Evolutionary conservation across 2,329 filamentous ascomycete species (phyloP).

Genomic region (Phaeoacremonium minimum): DNA sequence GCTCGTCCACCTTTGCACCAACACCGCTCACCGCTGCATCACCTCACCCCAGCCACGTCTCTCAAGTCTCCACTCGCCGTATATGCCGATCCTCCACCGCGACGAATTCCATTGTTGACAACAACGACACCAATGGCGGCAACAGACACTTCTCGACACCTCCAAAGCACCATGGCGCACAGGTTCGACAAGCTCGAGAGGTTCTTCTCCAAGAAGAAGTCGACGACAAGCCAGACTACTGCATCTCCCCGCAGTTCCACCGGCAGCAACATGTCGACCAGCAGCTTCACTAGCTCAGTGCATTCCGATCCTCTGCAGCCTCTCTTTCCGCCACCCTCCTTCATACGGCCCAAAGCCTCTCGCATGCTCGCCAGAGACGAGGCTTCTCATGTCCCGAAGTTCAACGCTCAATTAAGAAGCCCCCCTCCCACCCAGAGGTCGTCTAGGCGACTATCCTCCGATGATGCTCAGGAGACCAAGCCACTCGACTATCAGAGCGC

Average conservation of each 20-base stretch:
- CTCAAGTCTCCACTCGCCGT: no score
- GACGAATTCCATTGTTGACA: constrained; percentile 8
- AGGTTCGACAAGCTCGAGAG: constrained; percentile 45
- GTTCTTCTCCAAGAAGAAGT: constrained; percentile 43
- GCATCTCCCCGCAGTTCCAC: constrained; percentile 7
- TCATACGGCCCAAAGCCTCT: constrained; percentile 49
- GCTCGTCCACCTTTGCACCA: neutral
- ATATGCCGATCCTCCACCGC: neutral
- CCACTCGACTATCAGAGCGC: constrained; percentile 8
- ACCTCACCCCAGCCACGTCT: no score
- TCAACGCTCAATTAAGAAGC: neutral
- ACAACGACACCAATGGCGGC: neutral
- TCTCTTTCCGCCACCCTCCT: constrained; percentile 47
- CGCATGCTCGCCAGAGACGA: constrained; percentile 56
- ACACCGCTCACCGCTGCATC: neutral
- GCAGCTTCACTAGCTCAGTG: neutral
- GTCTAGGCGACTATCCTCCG: neutral
- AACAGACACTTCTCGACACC: neutral
- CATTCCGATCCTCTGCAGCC: constrained; percentile 21
- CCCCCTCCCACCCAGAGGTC: neutral
- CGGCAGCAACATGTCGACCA: constrained; percentile 3
- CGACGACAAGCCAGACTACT: constrained; percentile 12
- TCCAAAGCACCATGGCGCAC: constrained; percentile 41
- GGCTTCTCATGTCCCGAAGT: constrained; percentile 10
- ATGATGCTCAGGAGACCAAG: constrained; percentile 2